Evolutionary conservation across 2,329 filamentous ascomycete genomes (phyloP).

Genomic region (Colletotrichum lentis): DNA sequence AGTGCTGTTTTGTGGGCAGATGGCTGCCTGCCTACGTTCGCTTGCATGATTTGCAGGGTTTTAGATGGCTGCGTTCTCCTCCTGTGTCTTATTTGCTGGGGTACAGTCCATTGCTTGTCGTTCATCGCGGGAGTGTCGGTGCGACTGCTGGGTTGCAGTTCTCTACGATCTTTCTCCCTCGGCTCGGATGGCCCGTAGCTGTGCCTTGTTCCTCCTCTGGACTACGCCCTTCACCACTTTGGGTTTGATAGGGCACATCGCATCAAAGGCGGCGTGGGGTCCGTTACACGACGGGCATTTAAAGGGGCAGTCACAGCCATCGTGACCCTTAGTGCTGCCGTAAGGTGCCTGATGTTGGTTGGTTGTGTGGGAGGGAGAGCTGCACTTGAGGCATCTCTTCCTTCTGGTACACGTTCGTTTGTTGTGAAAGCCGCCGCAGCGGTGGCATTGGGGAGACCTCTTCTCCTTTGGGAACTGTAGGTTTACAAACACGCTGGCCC

Average conservation of each 20-base stretch:
- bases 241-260: background rate
- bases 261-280: background rate
- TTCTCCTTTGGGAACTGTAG: slow-evolving; percentile 11
- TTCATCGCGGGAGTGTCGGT: slow-evolving; percentile 2
- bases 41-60: slow-evolving; percentile 17
- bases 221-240: slow-evolving; percentile 10
- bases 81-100: background rate
- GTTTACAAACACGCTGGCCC: slow-evolving; percentile 13
- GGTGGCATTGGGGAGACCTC: no score
- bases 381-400: background rate
- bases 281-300: slow-evolving; percentile 2
- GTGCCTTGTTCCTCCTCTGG: slow-evolving; percentile 31
- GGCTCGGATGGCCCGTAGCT: slow-evolving; percentile 11
- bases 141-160: background rate
- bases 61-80: background rate
- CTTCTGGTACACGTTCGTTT: no score
- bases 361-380: slow-evolving; percentile 35
- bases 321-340: background rate
- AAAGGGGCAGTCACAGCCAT: slow-evolving; percentile 4
- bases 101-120: background rate
- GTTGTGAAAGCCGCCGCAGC: no score
- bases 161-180: slow-evolving; percentile 6
- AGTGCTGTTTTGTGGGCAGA: slow-evolving; percentile 1
- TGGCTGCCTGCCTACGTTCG: slow-evolving; percentile 3
- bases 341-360: slow-evolving; percentile 30